Evolutionary conservation across 176 grass and related monocot species (phyloP).

Genomic region (Carex parvula): DNA sequence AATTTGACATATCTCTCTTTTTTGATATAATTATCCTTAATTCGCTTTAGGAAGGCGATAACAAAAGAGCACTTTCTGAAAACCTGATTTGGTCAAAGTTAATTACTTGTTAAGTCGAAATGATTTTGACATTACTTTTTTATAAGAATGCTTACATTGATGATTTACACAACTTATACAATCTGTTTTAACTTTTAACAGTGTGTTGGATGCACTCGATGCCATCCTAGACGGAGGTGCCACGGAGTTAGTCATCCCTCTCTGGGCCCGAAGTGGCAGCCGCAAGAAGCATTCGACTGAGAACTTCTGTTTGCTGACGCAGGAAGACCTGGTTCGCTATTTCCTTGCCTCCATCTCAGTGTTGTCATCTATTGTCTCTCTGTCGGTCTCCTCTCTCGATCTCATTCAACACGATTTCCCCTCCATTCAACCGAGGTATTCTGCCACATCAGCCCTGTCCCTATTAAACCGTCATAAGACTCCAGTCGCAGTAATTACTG

Average conservation of each 20-base stretch:
- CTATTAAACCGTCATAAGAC: constrained; percentile 37
- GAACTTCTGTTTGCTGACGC: constrained; percentile 58
- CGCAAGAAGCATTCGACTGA: constrained; percentile 26
- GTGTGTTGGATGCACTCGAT: constrained; percentile 70
- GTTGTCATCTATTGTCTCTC: constrained; percentile 40
- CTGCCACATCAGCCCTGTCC: constrained; percentile 43
- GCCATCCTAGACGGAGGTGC: constrained; percentile 41
- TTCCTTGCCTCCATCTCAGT: constrained; percentile 70
- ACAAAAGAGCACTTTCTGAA: not conserved
- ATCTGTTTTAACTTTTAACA: constrained; percentile 29
- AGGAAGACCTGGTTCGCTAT: constrained; percentile 72
- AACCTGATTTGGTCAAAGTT: not conserved
- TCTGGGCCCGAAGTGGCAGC: constrained; percentile 17
- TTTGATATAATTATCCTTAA: not conserved
- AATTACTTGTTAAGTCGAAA: not conserved
- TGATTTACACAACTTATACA: not conserved
- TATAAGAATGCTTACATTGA: not conserved
- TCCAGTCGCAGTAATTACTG: constrained; percentile 55
- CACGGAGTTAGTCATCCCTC: constrained; percentile 45
- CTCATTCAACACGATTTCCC: constrained; percentile 43
- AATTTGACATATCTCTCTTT: not conserved
- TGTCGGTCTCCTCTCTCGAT: constrained; percentile 50
- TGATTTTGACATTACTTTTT: not conserved
- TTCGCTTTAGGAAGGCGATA: not conserved
- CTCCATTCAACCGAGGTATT: constrained; percentile 41